Evolutionary conservation across 108 stramenopile genomes (phyloP).

Genomic region (Asterionellopsis glacialis): DNA sequence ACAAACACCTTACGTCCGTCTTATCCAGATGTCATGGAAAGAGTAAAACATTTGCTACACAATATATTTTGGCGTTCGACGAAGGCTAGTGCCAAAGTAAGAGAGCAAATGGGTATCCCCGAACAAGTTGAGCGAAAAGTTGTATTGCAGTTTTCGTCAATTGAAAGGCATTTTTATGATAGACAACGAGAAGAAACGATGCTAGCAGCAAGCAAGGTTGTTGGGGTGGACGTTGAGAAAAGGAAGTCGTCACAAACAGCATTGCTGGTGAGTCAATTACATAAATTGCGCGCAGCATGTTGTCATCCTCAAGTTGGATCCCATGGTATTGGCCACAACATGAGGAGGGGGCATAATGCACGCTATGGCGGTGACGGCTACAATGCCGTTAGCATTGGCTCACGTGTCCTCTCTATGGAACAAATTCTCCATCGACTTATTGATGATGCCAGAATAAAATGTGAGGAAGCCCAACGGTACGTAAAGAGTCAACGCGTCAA

Average conservation of each 20-base stretch:
- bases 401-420: constrained; percentile 45
- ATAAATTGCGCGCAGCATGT: constrained; percentile 62
- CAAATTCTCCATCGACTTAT: constrained; percentile 61
- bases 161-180: constrained; percentile 65
- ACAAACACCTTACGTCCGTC: constrained; percentile 19
- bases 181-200: constrained; percentile 50
- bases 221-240: constrained; percentile 7
- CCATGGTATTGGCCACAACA: constrained; percentile 31
- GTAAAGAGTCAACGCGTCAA: no score
- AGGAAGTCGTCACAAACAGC: constrained; percentile 19
- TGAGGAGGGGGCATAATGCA: background rate
- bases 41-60: constrained; percentile 37
- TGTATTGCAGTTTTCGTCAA: constrained; percentile 44
- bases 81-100: constrained; percentile 35
- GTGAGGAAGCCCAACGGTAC: constrained; percentile 57
- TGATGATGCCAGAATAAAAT: constrained; percentile 51
- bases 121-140: constrained; percentile 53
- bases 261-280: constrained; percentile 29
- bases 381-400: background rate
- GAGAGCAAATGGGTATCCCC: constrained; percentile 63
- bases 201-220: constrained; percentile 13
- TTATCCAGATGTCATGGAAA: constrained; percentile 23
- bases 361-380: constrained; percentile 5
- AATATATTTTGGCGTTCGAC: constrained; percentile 65
- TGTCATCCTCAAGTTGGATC: constrained; percentile 77